These are phyloP conservation scores for Monosporascus sp. DNA, from an alignment of 2,329 filamentous ascomycete genomes.

Conservation along the genomic window DNA sequence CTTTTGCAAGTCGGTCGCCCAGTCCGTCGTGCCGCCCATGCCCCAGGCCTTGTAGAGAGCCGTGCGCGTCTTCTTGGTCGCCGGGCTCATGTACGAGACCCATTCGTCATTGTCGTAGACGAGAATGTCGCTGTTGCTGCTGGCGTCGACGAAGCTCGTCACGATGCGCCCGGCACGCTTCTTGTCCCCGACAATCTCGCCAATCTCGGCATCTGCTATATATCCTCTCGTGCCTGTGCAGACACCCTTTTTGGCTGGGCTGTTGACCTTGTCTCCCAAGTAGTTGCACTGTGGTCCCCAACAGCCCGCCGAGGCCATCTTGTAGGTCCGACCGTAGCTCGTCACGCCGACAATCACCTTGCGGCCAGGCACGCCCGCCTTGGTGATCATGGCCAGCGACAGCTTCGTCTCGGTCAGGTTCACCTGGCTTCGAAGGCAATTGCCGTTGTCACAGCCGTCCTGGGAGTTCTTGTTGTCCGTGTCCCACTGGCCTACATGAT, in stretches of 20 bases:
- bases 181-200: too few relatives aligned
- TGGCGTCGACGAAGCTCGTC: constrained; percentile 1
- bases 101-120: constrained; percentile 11
- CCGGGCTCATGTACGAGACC: too few relatives aligned
- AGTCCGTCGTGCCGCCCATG: too few relatives aligned
- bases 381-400: constrained; percentile 17
- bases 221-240: too few relatives aligned
- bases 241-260: too few relatives aligned
- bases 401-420: constrained; percentile 34
- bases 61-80: too few relatives aligned
- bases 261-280: too few relatives aligned
- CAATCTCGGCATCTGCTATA: constrained; percentile 34
- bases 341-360: constrained; percentile 28
- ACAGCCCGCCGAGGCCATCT: constrained; percentile 28
- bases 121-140: constrained; percentile 13
- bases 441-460: constrained; percentile 23
- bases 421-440: constrained; percentile 30
- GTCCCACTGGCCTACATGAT: constrained; percentile 27
- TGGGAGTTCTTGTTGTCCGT: constrained; percentile 20
- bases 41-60: too few relatives aligned
- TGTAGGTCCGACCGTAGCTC: constrained; percentile 31
- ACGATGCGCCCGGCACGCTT: too few relatives aligned
- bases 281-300: too few relatives aligned
- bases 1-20: too few relatives aligned
- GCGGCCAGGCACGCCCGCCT: constrained; percentile 6